Evolutionary conservation across 805 yeast species (phyloP).

Genomic region (Kodamaea fukazawae): DNA sequence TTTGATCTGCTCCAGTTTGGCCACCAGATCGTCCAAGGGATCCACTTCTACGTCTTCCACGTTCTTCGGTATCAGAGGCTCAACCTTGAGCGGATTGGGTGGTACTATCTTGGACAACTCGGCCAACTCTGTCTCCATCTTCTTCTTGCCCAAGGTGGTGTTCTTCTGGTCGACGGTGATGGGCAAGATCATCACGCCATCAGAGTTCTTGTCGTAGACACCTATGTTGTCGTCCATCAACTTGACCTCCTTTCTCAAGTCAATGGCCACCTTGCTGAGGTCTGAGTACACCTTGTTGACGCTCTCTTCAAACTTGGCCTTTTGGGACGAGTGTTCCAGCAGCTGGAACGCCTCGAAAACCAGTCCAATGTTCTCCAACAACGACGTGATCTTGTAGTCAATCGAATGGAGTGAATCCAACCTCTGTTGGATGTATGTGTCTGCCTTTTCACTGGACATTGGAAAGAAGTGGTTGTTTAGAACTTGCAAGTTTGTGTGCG

Average conservation of each 20-base stretch:
- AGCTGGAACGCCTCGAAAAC: constrained; percentile 44
- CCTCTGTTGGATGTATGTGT: constrained; percentile 46
- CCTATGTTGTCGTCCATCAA: constrained; percentile 59
- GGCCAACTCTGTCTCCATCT: constrained; percentile 48
- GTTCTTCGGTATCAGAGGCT: background rate
- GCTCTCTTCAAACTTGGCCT: constrained; percentile 41
- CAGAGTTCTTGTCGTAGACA: constrained; percentile 42
- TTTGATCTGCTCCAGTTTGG: constrained; percentile 1
- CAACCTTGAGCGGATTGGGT: constrained; percentile 3
- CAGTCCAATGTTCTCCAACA: constrained; percentile 48
- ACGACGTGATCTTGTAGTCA: constrained; percentile 50
- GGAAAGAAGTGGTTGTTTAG: background rate
- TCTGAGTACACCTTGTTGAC: constrained; percentile 50
- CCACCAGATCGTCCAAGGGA: background rate
- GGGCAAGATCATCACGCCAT: constrained; percentile 57
- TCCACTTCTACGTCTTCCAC: constrained; percentile 1
- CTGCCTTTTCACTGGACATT: constrained; percentile 13
- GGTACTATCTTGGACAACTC: constrained; percentile 10
- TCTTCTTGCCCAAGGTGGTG: constrained; percentile 59
- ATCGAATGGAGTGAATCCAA: constrained; percentile 51
- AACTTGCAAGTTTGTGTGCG: too few species aligned
- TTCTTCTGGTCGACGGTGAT: constrained; percentile 68
- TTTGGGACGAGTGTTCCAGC: constrained; percentile 24
- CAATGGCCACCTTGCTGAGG: constrained; percentile 57
- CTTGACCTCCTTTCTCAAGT: constrained; percentile 64